phyloP scores from a whole-genome alignment of 2,329 filamentous ascomycete genomes.

The Westerdykella ornata region DNA sequence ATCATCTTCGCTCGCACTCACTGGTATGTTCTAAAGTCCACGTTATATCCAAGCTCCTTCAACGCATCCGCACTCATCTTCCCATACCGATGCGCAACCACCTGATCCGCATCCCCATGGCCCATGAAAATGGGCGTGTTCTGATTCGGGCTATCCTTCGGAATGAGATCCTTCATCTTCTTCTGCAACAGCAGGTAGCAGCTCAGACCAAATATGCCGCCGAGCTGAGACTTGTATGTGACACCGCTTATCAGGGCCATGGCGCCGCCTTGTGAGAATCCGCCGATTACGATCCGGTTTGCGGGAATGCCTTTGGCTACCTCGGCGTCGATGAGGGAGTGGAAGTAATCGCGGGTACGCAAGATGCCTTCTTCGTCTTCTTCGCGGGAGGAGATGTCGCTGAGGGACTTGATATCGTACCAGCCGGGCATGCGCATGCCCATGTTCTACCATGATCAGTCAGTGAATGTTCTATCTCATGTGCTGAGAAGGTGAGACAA shows the following conservation, averaged over 20 bases:
- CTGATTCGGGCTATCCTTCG: conserved; percentile 52
- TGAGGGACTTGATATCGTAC: conserved; percentile 63
- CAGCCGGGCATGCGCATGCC: conserved; percentile 80
- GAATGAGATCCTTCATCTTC: conserved; percentile 50
- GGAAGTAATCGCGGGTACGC: conserved; percentile 66
- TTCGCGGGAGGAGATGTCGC: conserved; percentile 39
- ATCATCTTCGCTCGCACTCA: conserved; percentile 39
- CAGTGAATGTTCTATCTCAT: conserved; percentile 1
- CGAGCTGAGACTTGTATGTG: conserved; percentile 66
- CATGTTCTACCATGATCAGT: conserved; percentile 51
- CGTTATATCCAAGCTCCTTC: conserved; percentile 62
- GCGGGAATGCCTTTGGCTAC: conserved; percentile 73
- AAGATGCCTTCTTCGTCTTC: conserved; percentile 71
- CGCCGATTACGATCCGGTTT: conserved; percentile 76
- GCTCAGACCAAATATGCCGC: conserved; percentile 80
- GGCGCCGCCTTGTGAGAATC: conserved; percentile 81
- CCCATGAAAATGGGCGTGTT: conserved; percentile 82
- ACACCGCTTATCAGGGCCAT: conserved; percentile 77
- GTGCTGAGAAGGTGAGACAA: not conserved
- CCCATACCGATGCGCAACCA: conserved; percentile 66
- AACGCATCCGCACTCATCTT: conserved; percentile 60
- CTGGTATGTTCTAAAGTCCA: conserved; percentile 70
- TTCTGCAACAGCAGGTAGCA: conserved; percentile 69
- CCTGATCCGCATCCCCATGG: conserved; percentile 70
- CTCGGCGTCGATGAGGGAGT: conserved; percentile 71